Percentiles rank a stretch among this genome's conserved stretches.
These are phyloP conservation scores for Morella rubra DNA, from an alignment of 306 rosid genomes.

Conservation along the genomic window DNA sequence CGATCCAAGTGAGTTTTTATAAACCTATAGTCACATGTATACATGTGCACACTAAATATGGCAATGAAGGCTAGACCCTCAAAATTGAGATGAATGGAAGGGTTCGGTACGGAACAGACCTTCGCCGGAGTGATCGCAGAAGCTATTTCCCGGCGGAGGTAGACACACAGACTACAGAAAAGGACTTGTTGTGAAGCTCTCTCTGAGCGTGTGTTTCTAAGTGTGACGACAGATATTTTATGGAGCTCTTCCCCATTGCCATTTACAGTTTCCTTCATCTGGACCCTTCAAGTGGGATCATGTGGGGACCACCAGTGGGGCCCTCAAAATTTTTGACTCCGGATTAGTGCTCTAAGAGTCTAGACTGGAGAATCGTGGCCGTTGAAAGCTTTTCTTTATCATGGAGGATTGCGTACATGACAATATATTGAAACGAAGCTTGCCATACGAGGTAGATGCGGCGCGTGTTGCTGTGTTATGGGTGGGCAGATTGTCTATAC, in stretches of 20 bases:
- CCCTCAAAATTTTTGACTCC: too few species aligned
- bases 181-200: background rate
- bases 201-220: constrained; percentile 22
- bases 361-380: background rate
- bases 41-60: constrained; percentile 1
- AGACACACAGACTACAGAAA: constrained; percentile 9
- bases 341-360: background rate
- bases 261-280: background rate
- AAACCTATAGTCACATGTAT: background rate
- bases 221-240: constrained; percentile 18
- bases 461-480: background rate
- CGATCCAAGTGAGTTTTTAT: constrained; percentile 24
- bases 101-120: constrained; percentile 12
- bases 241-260: constrained; percentile 14
- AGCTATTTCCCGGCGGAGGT: constrained; percentile 35
- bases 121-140: constrained; percentile 34
- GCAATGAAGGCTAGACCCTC: constrained; percentile 20
- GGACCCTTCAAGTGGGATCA: constrained; percentile 23
- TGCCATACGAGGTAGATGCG: background rate
- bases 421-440: background rate
- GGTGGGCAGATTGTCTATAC: background rate
- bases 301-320: background rate
- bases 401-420: background rate
- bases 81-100: constrained; percentile 13
- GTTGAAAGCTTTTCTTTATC: background rate